phyloP scores from a whole-genome alignment of 108 stramenopile genomes.

The Schizochytrium sp. region DNA sequence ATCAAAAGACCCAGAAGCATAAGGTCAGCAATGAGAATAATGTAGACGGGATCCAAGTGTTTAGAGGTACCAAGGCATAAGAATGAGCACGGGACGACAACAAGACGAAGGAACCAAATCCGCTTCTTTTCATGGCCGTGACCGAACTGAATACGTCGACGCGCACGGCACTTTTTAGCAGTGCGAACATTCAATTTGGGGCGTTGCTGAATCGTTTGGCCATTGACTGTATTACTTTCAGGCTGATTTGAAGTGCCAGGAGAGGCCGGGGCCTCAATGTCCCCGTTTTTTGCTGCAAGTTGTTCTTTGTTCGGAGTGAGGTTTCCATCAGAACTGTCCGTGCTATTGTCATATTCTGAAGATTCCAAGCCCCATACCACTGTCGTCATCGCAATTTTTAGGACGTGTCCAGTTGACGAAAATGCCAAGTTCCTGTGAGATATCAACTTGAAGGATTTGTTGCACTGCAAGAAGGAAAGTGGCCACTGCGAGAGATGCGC shows the following conservation, averaged over 20 bases:
- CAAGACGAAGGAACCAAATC: neutral
- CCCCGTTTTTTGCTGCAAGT: neutral
- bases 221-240: no score
- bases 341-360: no score
- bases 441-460: neutral
- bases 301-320: neutral
- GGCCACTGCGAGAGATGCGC: neutral
- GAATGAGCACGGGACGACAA: slow-evolving; percentile 6
- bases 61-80: neutral
- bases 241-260: no score
- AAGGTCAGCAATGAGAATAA: slow-evolving; percentile 4
- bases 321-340: no score
- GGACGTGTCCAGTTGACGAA: no score
- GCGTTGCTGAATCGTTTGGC: no score
- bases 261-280: neutral
- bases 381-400: no score
- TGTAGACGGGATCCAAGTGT: slow-evolving; percentile 2
- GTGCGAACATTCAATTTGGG: no score
- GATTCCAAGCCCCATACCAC: no score
- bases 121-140: slow-evolving; percentile 36
- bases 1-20: neutral
- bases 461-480: slow-evolving; percentile 31
- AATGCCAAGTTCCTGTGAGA: slow-evolving; percentile 1
- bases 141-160: neutral
- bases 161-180: neutral